Percentiles rank a stretch among this genome's conserved stretches.
Evolutionary conservation across 148 eudicot species (phyloP).

Genomic region (Dianthus caryophyllus): DNA sequence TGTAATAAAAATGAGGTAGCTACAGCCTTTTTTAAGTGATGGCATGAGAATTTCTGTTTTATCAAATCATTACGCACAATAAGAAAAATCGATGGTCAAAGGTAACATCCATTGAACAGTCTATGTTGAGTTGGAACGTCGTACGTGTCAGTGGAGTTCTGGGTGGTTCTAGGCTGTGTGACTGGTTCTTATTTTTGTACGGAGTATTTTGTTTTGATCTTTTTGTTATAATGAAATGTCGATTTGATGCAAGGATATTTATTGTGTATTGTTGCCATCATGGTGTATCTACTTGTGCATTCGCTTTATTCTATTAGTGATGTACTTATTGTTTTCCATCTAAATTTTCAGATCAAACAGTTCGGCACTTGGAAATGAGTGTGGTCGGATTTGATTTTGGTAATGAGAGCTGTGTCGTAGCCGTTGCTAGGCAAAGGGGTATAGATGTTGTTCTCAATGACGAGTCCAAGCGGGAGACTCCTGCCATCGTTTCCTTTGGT

Average conservation of each 20-base stretch:
- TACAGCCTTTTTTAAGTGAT: too few species aligned
- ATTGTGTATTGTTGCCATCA: too few species aligned
- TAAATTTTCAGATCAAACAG: conserved; percentile 9
- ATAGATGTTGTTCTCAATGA: conserved; percentile 88
- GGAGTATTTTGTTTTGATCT: neutral
- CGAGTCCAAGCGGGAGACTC: conserved; percentile 86
- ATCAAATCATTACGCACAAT: too few species aligned
- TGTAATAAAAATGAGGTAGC: too few species aligned
- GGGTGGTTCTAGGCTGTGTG: neutral
- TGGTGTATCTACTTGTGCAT: neutral
- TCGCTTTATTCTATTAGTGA: neutral
- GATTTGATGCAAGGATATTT: too few species aligned
- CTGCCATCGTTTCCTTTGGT: conserved; percentile 80
- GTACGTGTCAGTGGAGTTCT: neutral
- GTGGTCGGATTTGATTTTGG: conserved; percentile 92
- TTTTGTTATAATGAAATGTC: neutral
- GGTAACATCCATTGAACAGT: too few species aligned
- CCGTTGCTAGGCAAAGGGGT: conserved; percentile 79
- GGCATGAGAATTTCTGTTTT: too few species aligned
- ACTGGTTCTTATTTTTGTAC: neutral
- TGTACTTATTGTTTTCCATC: neutral
- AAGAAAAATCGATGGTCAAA: too few species aligned
- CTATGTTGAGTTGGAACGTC: too few species aligned
- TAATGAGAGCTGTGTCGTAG: conserved; percentile 85
- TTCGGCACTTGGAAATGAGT: conserved; percentile 45